phyloP scores from a whole-genome alignment of 345 rosid species.

The Schrenkiella parvula region DNA sequence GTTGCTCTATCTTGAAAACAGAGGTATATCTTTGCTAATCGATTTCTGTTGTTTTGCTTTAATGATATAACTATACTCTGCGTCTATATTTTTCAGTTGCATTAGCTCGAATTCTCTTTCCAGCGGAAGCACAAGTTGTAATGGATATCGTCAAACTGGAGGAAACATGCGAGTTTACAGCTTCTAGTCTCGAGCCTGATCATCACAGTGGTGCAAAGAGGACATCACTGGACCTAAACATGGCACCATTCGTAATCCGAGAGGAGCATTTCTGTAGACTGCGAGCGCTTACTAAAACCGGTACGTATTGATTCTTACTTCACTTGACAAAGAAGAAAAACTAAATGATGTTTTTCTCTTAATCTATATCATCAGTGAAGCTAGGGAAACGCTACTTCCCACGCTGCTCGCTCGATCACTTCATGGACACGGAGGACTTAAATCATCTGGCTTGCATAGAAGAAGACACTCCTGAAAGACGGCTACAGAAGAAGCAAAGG shows the following conservation, averaged over 20 bases:
- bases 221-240: conserved; percentile 56
- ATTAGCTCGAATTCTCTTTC: conserved; percentile 72
- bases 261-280: conserved; percentile 69
- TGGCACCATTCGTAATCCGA: conserved; percentile 54
- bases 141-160: conserved; percentile 64
- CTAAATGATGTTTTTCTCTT: background rate
- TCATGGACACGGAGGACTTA: conserved; percentile 64
- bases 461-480: conserved; percentile 52
- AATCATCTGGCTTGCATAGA: conserved; percentile 51
- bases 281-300: conserved; percentile 64
- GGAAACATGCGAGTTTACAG: conserved; percentile 59
- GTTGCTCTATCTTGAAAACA: conserved; percentile 69
- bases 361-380: conserved; percentile 46
- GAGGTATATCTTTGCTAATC: conserved; percentile 45
- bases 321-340: background rate
- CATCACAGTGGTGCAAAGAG: conserved; percentile 36
- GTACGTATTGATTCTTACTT: conserved; percentile 33
- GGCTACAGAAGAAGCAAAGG: conserved; percentile 46
- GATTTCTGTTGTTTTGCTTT: background rate
- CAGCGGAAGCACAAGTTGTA: conserved; percentile 69
- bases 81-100: conserved; percentile 52
- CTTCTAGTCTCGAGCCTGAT: conserved; percentile 37
- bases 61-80: background rate
- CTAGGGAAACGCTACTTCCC: conserved; percentile 77
- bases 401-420: conserved; percentile 71